Evolutionary conservation across 345 rosid species (phyloP).

Genomic region (Gossypium turneri): DNA sequence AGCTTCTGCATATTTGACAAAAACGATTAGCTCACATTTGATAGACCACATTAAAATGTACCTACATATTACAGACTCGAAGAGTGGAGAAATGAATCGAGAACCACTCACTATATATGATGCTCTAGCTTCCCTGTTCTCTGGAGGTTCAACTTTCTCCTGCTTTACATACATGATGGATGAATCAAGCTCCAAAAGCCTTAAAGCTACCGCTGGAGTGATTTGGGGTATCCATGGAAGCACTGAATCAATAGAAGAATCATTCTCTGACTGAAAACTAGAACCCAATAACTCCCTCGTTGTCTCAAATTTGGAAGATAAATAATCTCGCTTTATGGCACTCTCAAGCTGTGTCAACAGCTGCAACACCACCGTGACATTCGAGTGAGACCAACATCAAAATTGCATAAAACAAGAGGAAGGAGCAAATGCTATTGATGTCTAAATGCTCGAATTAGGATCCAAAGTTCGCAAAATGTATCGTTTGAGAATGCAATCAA

Average conservation of each 20-base stretch:
- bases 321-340: slow-evolving; percentile 59
- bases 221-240: slow-evolving; percentile 99
- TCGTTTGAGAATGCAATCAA: neutral
- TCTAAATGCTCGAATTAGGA: neutral
- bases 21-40: neutral
- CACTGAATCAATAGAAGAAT: slow-evolving; percentile 34
- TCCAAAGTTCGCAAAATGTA: neutral
- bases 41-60: neutral
- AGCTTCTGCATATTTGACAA: slow-evolving; percentile 46
- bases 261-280: slow-evolving; percentile 12
- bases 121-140: slow-evolving; percentile 40
- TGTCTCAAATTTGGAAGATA: slow-evolving; percentile 56
- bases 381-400: neutral
- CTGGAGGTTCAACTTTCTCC: slow-evolving; percentile 51
- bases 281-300: slow-evolving; percentile 66
- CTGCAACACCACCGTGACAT: slow-evolving; percentile 35
- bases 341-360: slow-evolving; percentile 65
- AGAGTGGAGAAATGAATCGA: neutral
- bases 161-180: slow-evolving; percentile 50
- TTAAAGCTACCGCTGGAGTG: slow-evolving; percentile 71
- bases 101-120: slow-evolving; percentile 49
- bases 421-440: neutral
- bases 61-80: neutral
- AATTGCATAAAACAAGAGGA: neutral
- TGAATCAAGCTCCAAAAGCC: slow-evolving; percentile 79